These are phyloP conservation scores for Fusarium anguioides DNA, from an alignment of 2,329 filamentous ascomycete genomes.

Conservation along the genomic window DNA sequence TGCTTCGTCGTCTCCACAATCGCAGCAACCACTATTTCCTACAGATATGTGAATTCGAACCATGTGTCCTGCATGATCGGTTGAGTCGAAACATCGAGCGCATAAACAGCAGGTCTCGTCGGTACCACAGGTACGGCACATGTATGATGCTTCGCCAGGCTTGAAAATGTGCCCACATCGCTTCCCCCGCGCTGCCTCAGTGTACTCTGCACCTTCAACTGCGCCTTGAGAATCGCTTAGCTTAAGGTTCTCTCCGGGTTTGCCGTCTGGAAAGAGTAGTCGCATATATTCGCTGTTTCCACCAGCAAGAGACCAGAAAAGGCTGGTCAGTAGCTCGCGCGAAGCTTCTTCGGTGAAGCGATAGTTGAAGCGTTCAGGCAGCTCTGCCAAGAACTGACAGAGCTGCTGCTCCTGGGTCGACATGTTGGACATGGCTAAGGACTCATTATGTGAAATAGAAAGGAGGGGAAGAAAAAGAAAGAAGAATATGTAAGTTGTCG, in stretches of 20 bases:
- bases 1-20: constrained; percentile 95
- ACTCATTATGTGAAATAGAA: constrained; percentile 38
- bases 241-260: constrained; percentile 74
- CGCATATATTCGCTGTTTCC: constrained; percentile 78
- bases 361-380: constrained; percentile 78
- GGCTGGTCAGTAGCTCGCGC: constrained; percentile 76
- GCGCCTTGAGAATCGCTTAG: constrained; percentile 89
- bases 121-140: constrained; percentile 91
- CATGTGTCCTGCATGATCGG: constrained; percentile 92
- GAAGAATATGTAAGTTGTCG: constrained; percentile 8
- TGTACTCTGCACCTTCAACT: constrained; percentile 95
- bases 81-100: constrained; percentile 92
- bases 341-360: constrained; percentile 79
- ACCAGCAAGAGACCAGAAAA: constrained; percentile 89
- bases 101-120: constrained; percentile 97
- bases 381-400: constrained; percentile 81
- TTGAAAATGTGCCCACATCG: constrained; percentile 98
- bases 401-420: constrained; percentile 82
- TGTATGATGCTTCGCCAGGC: constrained; percentile 90
- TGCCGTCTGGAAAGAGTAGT: constrained; percentile 84
- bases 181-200: constrained; percentile 88
- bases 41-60: constrained; percentile 89
- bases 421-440: constrained; percentile 64
- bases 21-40: constrained; percentile 95
- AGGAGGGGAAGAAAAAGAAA: constrained; percentile 9